Evolutionary conservation across 306 rosid genomes (phyloP), one percentile per base, ranked within the genome.

Genomic region (Clitoria ternatea): DNA sequence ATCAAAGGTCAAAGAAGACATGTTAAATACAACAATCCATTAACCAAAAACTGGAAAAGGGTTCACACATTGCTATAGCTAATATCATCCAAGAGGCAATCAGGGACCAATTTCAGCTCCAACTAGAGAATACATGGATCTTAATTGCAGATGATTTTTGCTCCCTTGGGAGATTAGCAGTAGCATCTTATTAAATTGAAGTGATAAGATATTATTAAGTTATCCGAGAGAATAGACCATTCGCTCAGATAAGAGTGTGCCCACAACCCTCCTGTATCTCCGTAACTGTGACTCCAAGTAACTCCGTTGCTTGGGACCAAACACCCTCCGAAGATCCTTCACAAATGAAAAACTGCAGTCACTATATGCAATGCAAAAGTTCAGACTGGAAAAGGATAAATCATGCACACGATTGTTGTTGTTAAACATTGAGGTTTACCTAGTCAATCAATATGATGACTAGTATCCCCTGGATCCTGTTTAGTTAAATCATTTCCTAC

Each of bases 271-370:
- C 71, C 29, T 80, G 83, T 89, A 95, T 69, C 76, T 78, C 62
- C 32, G 85, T 91, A 91, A 62, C 85, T 82, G 96, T 23, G 75
- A 35, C 61, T 91, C 96, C 87, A 91, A 71, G 84, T 79, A 73
- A 44, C 66, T 77, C 33, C 77, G 72, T 63, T 69, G 72, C 36
- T 73, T 17, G 0, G 85, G 75, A 73, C 69, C 74, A 73, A 83
- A 40, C 57, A 73, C 85, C 56, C 13, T 70, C 72, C 33, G 89
- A 56, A 95, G 61, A 71, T 95, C 92, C 97, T 91, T 69, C 77
- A 43, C 54, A 69, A 15, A 64, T 29, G 39, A 80, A 81, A 70
- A 70, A 8, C 45, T 6, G 45, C 62, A 23, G 22, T n/a, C n/a
- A n/a, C n/a, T 8, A 24, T 23, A 57, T 8, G 82, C 45, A 69